Base-by-base conservation (phyloP, 805 yeast genomes). In the Citeromyces nyonsensis region DNA sequence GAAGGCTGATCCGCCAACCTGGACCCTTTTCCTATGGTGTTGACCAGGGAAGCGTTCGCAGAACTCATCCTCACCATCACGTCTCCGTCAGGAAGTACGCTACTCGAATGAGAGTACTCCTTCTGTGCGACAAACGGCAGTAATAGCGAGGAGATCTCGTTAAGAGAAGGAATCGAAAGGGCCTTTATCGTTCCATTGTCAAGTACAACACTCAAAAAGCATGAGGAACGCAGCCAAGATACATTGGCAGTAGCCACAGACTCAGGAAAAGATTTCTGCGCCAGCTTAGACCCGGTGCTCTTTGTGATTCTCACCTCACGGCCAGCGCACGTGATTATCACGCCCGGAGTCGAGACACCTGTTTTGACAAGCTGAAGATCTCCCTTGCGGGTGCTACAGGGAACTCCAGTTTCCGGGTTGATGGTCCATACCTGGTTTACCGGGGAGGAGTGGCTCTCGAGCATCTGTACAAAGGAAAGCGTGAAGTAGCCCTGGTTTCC, bases 271-370 rank as follows among this genome's bases (percentile, higher is more conserved):
- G 69, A 60, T 46, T 69, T 76, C 44, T 78, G 83, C 0, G 82
- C 60, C 12, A 73, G 51, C 45, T 76, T 82, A 10, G 69, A 56
- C 41, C 65, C 69, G 4, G 82, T 77, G 6, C 73, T 63, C 14
- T 69, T 64, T 14, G 78, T 41, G 0, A 81, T 64, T 31, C 91
- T 59, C 2, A 82, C 58, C 41, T 81, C 93, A 22, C 63, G 54
- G 3, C 52, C 42, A 0, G 86, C 70, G 0, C 73, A 56, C 0
- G 69, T 58, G 3, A 81, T 51, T 0, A 83, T 45, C 5, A 68
- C 63, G 1, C 93, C 86, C 1, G 72, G 72, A n/a, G 73, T 59
- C 2, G 60, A 42, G 4, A 71, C 47, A 1, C 86, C 91, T 15
- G 68, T 64, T 1, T 76, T 61, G 33, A 86, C 58, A 29, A 67